Percentiles rank a stretch among this genome's conserved stretches.
phyloP scores from a whole-genome alignment of 192 early-diverging fungal species.

The Backusella luteola region DNA sequence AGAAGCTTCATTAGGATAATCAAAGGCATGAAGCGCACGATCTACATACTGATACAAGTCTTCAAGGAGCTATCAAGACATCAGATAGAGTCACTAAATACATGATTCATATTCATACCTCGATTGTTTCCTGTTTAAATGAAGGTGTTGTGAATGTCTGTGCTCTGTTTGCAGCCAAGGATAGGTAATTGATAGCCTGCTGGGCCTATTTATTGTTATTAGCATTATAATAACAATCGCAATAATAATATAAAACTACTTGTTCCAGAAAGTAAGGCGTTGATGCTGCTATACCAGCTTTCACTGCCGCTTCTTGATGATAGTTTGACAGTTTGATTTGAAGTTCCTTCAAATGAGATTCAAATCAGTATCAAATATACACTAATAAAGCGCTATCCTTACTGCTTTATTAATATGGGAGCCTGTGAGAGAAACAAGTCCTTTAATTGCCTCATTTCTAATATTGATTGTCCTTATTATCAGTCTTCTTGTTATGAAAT shows the following conservation, averaged over 20 bases:
- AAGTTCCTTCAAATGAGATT: constrained; percentile 21
- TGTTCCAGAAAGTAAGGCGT: constrained; percentile 36
- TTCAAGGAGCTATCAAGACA: constrained; percentile 21
- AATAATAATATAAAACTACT: background rate
- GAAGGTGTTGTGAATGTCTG: background rate
- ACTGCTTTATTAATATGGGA: constrained; percentile 29
- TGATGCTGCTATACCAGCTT: constrained; percentile 15
- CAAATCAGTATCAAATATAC: background rate
- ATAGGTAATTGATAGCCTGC: constrained; percentile 30
- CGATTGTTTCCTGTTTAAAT: constrained; percentile 15
- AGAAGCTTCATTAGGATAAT: constrained; percentile 25
- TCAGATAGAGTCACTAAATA: background rate
- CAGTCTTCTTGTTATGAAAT: background rate
- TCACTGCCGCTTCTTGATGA: constrained; percentile 19
- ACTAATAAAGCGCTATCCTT: background rate
- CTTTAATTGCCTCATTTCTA: constrained; percentile 36
- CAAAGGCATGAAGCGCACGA: constrained; percentile 29
- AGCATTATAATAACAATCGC: no score
- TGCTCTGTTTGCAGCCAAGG: constrained; percentile 18
- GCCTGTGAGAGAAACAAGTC: constrained; percentile 26
- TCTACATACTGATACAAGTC: constrained; percentile 21
- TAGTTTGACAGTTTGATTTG: constrained; percentile 29
- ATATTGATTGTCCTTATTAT: background rate
- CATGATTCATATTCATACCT: constrained; percentile 1
- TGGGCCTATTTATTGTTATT: constrained; percentile 15